Conservation (phyloP, 805 yeast species). For the Saturnispora kantuleensis region DNA sequence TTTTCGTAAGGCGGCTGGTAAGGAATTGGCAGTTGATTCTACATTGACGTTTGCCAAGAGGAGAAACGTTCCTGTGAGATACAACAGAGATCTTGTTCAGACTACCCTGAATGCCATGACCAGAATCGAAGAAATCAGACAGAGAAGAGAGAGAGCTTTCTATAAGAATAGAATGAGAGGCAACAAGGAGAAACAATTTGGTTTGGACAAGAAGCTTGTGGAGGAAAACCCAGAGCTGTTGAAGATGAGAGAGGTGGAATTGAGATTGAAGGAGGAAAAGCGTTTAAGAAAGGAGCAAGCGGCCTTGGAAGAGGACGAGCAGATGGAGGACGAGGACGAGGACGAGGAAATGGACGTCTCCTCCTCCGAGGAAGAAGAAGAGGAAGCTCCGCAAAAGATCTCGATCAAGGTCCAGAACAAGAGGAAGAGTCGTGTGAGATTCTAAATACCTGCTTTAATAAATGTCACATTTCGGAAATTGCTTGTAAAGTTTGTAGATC, state of each 20-base stretch:
- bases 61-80: slow-evolving; percentile 96
- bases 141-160: slow-evolving; percentile 95
- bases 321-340: slow-evolving; percentile 35
- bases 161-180: slow-evolving; percentile 99
- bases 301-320: slow-evolving; percentile 29
- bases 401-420: slow-evolving; percentile 49
- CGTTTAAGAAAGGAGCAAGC: slow-evolving; percentile 39
- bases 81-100: slow-evolving; percentile 91
- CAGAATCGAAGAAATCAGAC: slow-evolving; percentile 91
- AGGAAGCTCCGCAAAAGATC: slow-evolving; percentile 41
- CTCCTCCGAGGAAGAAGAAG: slow-evolving; percentile 28
- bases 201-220: slow-evolving; percentile 79
- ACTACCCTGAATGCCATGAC: slow-evolving; percentile 93
- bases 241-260: slow-evolving; percentile 88
- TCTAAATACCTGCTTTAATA: slow-evolving; percentile 23
- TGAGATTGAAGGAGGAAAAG: slow-evolving; percentile 66
- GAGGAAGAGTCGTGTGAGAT: slow-evolving; percentile 34
- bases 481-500: not conserved
- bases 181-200: slow-evolving; percentile 78
- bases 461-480: not conserved
- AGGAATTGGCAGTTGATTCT: slow-evolving; percentile 94
- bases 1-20: slow-evolving; percentile 97
- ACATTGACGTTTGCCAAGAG: slow-evolving; percentile 94
- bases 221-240: slow-evolving; percentile 82
- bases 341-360: slow-evolving; percentile 35